Evolutionary conservation across 2,329 filamentous ascomycete species (phyloP), one percentile per base, ranked within the genome.

Genomic region (Cordyceps cicadae): DNA sequence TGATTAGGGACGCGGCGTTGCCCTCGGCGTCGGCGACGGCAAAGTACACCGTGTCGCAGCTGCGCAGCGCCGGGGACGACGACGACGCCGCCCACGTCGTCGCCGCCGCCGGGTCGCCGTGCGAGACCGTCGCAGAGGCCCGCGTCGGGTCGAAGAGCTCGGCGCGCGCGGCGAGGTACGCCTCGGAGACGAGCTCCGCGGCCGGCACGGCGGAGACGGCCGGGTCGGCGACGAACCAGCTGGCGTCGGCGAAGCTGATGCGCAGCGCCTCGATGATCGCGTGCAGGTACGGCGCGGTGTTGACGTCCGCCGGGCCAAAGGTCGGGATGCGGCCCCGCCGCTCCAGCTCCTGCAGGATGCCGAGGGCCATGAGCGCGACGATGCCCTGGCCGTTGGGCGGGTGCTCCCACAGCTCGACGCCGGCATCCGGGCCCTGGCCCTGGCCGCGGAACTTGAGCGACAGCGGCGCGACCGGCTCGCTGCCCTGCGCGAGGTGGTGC

Each of bases 331-430:
- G 85, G 45, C 87, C 88, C 17, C 81, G 77, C 62, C 85, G 84
- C 73, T 96, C 90, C 1, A 97, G 81, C 70, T 92, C 86, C 71
- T 97, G 87, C 54, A 99, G 79, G 65, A 97, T 96, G 1, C 94
- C 94, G 0, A 99, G 79, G 0, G 94, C 90, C 87, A 97, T 96
- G 37, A 97, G 78, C 0, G 94, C 94, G 2, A 97, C 90, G 65
- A 97, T 92, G 1, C 94, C 94, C 74, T 97, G 94, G 0, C 94
- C 92, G 68, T 97, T 97, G 9, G 94, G 94, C 41, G 93, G 92
- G 70, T 97, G 93, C 70, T 99, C 94, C 93, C 93, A 97, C 0
- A 99, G 78, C 69, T 96, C 87, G 48, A 97, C 81, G 11, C 86
- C 73, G 7, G 51, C 58, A 15, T 54, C 50, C 14, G 51, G n/a